These are phyloP conservation scores for Skeletonema costatum DNA, from an alignment of 108 stramenopile species.

Conservation along the genomic window DNA sequence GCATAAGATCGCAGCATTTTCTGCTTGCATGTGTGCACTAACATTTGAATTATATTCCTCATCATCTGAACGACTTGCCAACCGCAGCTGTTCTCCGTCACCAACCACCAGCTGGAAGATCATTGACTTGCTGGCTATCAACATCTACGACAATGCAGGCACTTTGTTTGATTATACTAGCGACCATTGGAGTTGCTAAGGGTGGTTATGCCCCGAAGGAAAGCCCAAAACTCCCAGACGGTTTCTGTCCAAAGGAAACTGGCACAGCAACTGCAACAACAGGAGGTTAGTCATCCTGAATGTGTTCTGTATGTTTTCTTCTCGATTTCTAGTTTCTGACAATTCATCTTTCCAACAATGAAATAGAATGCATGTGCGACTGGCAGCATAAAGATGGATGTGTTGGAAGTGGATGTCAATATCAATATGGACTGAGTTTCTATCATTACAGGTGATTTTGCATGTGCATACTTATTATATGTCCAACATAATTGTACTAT, in stretches of 20 bases:
- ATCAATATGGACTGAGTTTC: conserved; percentile 79
- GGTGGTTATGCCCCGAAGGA: conserved; percentile 34
- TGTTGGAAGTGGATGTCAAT: conserved; percentile 70
- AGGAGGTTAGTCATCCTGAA: conserved; percentile 54
- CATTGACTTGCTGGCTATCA: background rate
- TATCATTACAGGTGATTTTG: conserved; percentile 63
- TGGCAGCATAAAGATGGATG: conserved; percentile 85
- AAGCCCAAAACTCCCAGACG: conserved; percentile 20
- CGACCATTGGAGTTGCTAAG: background rate
- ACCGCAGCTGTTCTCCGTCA: background rate
- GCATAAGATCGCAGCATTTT: too few species aligned
- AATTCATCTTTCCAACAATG: background rate
- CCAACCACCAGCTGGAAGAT: background rate
- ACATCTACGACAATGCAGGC: background rate
- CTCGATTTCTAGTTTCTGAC: background rate
- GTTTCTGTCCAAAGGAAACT: conserved; percentile 71
- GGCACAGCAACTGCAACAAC: conserved; percentile 78
- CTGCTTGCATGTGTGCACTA: too few species aligned
- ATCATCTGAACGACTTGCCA: background rate
- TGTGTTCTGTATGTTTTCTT: background rate
- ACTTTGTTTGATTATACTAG: background rate
- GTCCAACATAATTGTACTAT: too few species aligned
- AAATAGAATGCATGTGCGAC: conserved; percentile 88
- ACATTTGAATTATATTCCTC: background rate
- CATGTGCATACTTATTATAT: background rate